Conservation (phyloP, 176 grass and related monocot species). For the Echinochloa phyllopogon region DNA sequence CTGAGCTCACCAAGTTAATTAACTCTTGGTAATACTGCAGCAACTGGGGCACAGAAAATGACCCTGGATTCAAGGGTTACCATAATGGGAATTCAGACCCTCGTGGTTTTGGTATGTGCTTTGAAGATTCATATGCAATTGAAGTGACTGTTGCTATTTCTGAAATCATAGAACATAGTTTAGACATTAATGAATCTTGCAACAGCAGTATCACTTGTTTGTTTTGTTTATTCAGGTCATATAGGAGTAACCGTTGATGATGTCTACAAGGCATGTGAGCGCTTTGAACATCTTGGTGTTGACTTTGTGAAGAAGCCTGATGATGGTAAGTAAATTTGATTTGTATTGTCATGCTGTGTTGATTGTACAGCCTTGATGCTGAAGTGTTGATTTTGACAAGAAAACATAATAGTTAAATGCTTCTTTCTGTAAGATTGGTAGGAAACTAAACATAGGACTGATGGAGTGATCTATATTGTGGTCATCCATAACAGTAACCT, state of each 20-base stretch:
- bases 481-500: background rate
- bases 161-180: background rate
- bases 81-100: constrained; percentile 98
- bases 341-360: background rate
- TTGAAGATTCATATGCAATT: background rate
- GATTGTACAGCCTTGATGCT: background rate
- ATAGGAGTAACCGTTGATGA: constrained; percentile 95
- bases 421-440: background rate
- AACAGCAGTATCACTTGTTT: background rate
- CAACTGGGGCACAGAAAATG: constrained; percentile 96
- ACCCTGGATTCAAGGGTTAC: constrained; percentile 96
- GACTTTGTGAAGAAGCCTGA: constrained; percentile 89
- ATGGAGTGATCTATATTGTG: background rate
- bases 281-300: constrained; percentile 80
- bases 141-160: background rate
- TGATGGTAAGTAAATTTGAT: constrained; percentile 64
- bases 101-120: constrained; percentile 88
- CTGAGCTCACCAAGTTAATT: constrained; percentile 1
- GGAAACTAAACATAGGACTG: background rate
- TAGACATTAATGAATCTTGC: background rate
- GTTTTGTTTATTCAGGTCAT: constrained; percentile 68
- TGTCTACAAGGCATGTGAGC: constrained; percentile 82
- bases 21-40: constrained; percentile 40
- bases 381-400: background rate
- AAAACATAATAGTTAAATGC: background rate